Percentiles rank a stretch among this genome's conserved stretches.
phyloP scores from a whole-genome alignment of 371 early-diverging fungal genomes.

The Rhizopus stolonifer region DNA sequence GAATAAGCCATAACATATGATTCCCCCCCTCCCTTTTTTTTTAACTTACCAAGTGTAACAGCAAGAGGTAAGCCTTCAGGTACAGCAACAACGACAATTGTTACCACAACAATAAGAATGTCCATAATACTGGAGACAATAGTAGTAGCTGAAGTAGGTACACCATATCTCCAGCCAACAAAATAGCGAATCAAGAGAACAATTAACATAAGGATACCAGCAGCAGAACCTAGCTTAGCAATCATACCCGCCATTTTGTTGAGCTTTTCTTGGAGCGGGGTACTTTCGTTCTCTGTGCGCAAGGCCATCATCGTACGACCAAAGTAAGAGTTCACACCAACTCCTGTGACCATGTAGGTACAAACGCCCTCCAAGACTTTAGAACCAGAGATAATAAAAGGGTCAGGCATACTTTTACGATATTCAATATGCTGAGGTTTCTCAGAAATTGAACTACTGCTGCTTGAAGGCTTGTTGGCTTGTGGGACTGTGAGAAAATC shows the following conservation, averaged over 20 bases:
- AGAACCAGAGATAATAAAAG: conserved; percentile 75
- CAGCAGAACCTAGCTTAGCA: conserved; percentile 69
- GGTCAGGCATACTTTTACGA: conserved; percentile 48
- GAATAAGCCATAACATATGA: too few species aligned
- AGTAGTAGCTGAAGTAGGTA: conserved; percentile 30
- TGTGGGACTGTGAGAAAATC: conserved; percentile 3
- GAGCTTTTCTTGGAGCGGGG: conserved; percentile 74
- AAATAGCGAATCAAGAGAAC: conserved; percentile 65
- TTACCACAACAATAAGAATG: conserved; percentile 71
- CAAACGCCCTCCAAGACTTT: conserved; percentile 82
- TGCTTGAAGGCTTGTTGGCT: background rate
- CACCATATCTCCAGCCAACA: conserved; percentile 35
- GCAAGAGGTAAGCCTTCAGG: conserved; percentile 82
- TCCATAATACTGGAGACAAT: conserved; percentile 57
- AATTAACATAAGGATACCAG: conserved; percentile 67
- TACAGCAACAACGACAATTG: conserved; percentile 79
- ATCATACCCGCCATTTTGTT: conserved; percentile 68
- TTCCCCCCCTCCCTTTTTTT: too few species aligned
- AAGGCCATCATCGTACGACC: conserved; percentile 80
- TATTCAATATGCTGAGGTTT: conserved; percentile 1
- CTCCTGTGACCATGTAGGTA: conserved; percentile 67
- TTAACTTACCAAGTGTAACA: conserved; percentile 57
- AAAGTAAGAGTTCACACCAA: conserved; percentile 72
- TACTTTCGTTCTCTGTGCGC: conserved; percentile 60
- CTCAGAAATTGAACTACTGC: conserved; percentile 2